Conservation (phyloP, 768 basidiomycete genomes). For the Leccinum aurantiacum region DNA sequence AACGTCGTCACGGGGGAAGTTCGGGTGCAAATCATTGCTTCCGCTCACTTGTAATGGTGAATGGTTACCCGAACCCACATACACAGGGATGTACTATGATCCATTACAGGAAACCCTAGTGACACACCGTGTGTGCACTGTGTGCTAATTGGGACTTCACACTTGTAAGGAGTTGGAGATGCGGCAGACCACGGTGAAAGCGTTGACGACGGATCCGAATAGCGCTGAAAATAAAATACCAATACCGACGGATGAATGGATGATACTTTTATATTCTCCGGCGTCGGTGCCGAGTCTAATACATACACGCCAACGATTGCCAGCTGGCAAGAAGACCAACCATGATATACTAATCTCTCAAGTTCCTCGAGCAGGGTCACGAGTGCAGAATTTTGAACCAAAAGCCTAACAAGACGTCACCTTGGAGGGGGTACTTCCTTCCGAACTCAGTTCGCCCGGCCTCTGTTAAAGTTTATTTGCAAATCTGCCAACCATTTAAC, state of each 20-base stretch:
- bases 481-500: background rate
- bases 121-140: background rate
- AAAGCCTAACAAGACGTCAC: too few relatives aligned
- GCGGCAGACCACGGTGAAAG: background rate
- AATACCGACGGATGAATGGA: background rate
- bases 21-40: background rate
- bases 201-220: background rate
- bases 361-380: background rate
- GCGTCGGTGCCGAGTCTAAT: background rate
- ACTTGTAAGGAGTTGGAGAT: background rate
- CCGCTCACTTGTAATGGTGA: background rate
- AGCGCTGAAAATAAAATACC: background rate
- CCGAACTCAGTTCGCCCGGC: background rate
- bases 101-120: background rate
- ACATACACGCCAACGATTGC: background rate
- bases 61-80: background rate
- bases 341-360: too few relatives aligned
- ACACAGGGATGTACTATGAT: too few relatives aligned
- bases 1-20: background rate
- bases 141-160: background rate
- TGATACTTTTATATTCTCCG: background rate
- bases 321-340: too few relatives aligned
- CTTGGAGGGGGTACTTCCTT: background rate
- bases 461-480: background rate
- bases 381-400: too few relatives aligned